A percentile compares a stretch with the other conserved stretches of the same genome.
phyloP scores from a whole-genome alignment of 1,139 yeast genomes.

The Waltiozyma sp. region DNA sequence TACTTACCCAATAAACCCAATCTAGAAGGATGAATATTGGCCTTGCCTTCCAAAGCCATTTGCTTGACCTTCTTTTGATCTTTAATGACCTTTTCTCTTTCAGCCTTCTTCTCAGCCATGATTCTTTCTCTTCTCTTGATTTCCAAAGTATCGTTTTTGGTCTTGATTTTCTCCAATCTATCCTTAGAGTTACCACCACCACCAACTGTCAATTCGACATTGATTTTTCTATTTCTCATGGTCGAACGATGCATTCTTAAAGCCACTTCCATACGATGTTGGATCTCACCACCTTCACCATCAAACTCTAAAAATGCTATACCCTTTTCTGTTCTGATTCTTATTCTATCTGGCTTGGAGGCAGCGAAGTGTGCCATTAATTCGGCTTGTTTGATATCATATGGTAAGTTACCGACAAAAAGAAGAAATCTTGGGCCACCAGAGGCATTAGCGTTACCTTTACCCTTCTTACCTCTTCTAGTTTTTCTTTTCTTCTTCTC shows the following conservation, averaged over 20 bases:
- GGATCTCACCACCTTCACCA: constrained; percentile 50
- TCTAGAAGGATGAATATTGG: constrained; percentile 39
- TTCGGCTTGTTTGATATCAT: constrained; percentile 51
- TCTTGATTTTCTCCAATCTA: constrained; percentile 60
- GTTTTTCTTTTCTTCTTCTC: constrained; percentile 58
- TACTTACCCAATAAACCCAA: not conserved
- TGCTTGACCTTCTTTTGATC: constrained; percentile 3
- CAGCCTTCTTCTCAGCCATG: constrained; percentile 19
- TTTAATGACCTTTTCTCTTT: constrained; percentile 16
- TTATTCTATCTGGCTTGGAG: constrained; percentile 59
- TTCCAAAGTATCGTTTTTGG: constrained; percentile 64
- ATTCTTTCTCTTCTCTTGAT: constrained; percentile 51
- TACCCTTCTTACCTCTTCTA: constrained; percentile 66
- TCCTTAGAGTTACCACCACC: constrained; percentile 88
- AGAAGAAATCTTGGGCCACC: constrained; percentile 63
- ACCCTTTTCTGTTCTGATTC: constrained; percentile 77
- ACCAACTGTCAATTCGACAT: constrained; percentile 94
- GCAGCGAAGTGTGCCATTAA: constrained; percentile 65
- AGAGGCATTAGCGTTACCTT: constrained; percentile 29
- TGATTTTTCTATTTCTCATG: constrained; percentile 63
- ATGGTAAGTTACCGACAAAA: constrained; percentile 91
- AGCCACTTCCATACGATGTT: constrained; percentile 72
- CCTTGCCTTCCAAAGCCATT: not conserved
- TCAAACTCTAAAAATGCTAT: constrained; percentile 89
- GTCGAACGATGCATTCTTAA: constrained; percentile 70